Percentiles rank a stretch among this genome's conserved stretches.
These are phyloP conservation scores for Delitschia confertaspora DNA, from an alignment of 495 filamentous ascomycete species.

Conservation along the genomic window DNA sequence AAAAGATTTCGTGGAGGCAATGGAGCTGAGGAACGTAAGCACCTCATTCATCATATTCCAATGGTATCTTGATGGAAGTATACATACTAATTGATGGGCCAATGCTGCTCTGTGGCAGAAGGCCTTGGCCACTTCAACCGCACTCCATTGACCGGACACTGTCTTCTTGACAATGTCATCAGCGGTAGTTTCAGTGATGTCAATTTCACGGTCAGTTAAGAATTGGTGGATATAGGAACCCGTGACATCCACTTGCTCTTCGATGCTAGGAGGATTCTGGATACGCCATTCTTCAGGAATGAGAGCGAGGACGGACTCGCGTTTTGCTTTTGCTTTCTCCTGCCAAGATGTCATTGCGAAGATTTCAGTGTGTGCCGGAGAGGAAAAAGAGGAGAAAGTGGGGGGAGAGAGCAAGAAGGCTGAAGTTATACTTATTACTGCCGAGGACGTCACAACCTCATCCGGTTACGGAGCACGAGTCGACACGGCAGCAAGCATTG, in stretches of 20 bases:
- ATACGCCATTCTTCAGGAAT: constrained; percentile 54
- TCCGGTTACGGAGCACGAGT: too few species aligned
- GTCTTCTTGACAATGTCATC: constrained; percentile 33
- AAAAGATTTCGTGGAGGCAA: constrained; percentile 38
- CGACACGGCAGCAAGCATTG: too few species aligned
- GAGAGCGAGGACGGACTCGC: constrained; percentile 42
- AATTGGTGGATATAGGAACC: constrained; percentile 50
- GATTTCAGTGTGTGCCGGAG: not conserved
- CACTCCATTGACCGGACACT: constrained; percentile 32
- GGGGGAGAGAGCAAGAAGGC: too few species aligned
- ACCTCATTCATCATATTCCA: constrained; percentile 13
- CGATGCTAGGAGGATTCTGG: constrained; percentile 39
- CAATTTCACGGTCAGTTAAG: constrained; percentile 45
- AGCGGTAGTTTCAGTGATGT: constrained; percentile 37
- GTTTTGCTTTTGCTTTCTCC: constrained; percentile 35
- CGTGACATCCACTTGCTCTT: constrained; percentile 54
- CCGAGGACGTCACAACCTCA: too few species aligned
- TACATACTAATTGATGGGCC: constrained; percentile 40
- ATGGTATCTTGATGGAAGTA: not conserved
- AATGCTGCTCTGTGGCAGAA: constrained; percentile 38
- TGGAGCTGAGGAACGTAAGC: constrained; percentile 16
- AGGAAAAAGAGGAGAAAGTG: too few species aligned
- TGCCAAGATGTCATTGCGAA: constrained; percentile 16
- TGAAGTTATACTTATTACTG: too few species aligned
- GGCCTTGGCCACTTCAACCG: constrained; percentile 35